Conservation (phyloP, 1,284 basidiomycete species). For the Puccinia triticina region DNA sequence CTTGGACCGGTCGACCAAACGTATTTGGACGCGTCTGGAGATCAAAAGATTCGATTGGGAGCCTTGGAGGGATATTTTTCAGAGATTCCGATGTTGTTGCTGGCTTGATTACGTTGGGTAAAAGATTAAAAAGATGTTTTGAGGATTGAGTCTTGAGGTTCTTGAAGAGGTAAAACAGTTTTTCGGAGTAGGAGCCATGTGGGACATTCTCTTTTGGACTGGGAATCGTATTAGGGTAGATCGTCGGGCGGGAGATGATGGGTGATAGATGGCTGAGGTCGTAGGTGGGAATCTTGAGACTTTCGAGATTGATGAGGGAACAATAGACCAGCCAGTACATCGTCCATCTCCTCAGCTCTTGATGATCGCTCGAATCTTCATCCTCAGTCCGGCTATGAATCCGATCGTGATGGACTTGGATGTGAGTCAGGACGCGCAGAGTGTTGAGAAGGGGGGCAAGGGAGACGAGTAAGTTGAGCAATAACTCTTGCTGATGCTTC, state of each 20-base stretch:
- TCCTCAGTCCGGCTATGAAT: background rate
- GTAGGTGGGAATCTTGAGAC: background rate
- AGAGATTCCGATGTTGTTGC: background rate
- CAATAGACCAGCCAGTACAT: constrained; percentile 43
- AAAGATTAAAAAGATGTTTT: background rate
- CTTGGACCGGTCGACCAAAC: background rate
- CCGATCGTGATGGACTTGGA: background rate
- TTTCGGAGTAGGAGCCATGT: background rate
- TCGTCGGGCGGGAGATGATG: constrained; percentile 14
- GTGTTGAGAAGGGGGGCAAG: constrained; percentile 24
- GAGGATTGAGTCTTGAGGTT: background rate
- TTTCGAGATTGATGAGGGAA: constrained; percentile 13
- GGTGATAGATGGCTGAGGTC: constrained; percentile 14
- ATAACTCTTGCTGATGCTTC: constrained; percentile 24
- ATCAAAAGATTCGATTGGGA: constrained; percentile 6
- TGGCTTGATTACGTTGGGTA: constrained; percentile 14
- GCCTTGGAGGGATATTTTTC: background rate
- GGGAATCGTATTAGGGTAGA: constrained; percentile 13
- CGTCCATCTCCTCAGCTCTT: constrained; percentile 18
- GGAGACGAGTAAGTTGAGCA: constrained; percentile 23
- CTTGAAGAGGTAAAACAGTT: background rate
- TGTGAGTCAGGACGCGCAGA: constrained; percentile 10
- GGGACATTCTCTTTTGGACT: background rate
- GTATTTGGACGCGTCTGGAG: background rate
- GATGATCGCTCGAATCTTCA: constrained; percentile 6